Evolutionary conservation across 371 early-diverging fungal genomes (phyloP).

Genomic region (Phascolomyces articulosus): DNA sequence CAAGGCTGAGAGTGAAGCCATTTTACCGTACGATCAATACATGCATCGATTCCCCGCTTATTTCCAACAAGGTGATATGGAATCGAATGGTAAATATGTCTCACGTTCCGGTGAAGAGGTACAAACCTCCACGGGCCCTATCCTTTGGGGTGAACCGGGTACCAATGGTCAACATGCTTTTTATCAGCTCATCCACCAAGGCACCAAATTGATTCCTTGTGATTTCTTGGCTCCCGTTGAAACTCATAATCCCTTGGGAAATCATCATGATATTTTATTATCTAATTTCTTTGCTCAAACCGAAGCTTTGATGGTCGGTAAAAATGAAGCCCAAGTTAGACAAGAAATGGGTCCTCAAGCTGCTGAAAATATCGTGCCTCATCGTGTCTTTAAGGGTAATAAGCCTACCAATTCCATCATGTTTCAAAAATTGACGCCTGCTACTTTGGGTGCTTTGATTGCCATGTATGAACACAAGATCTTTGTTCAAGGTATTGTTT

Average conservation of each 20-base stretch:
- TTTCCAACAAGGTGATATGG: slow-evolving; percentile 99
- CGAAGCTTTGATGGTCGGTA: slow-evolving; percentile 97
- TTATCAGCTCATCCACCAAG: slow-evolving; percentile 99
- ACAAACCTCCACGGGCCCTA: slow-evolving; percentile 90
- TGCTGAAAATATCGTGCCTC: slow-evolving; percentile 76
- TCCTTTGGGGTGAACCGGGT: slow-evolving; percentile 99
- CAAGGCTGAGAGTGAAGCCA: slow-evolving; percentile 93
- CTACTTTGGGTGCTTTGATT: slow-evolving; percentile 92
- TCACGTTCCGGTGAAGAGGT: slow-evolving; percentile 81
- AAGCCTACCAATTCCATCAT: slow-evolving; percentile 96
- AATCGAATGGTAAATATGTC: slow-evolving; percentile 98
- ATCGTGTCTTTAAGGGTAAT: slow-evolving; percentile 97
- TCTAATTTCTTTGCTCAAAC: slow-evolving; percentile 99
- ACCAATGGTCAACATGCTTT: slow-evolving; percentile 99
- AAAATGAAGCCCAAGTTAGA: slow-evolving; percentile 76
- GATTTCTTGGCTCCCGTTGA: slow-evolving; percentile 97
- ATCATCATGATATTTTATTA: slow-evolving; percentile 94
- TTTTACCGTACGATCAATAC: slow-evolving; percentile 99
- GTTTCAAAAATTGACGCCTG: slow-evolving; percentile 93
- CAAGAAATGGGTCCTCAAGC: slow-evolving; percentile 69
- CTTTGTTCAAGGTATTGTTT: slow-evolving; percentile 97
- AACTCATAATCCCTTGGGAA: slow-evolving; percentile 85
- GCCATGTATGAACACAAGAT: slow-evolving; percentile 99
- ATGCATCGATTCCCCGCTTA: slow-evolving; percentile 96
- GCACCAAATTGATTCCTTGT: slow-evolving; percentile 93